A percentile compares a stretch with the other conserved stretches of the same genome.
Evolutionary conservation across 805 yeast genomes (phyloP).

Genomic region (Saccharomycopsis sp.): DNA sequence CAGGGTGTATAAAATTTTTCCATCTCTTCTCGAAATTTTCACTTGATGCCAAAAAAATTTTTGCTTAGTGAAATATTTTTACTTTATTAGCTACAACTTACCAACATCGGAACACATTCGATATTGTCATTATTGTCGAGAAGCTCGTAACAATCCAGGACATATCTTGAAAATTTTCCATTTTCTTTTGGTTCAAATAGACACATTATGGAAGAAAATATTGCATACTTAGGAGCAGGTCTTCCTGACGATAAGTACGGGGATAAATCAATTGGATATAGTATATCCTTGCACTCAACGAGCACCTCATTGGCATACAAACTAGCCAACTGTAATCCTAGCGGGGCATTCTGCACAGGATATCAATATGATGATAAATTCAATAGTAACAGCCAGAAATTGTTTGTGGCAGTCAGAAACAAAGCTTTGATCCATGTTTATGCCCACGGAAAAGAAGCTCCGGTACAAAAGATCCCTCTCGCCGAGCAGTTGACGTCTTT

Average conservation of each 20-base stretch:
- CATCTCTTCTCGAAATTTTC: neutral
- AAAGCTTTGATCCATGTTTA: conserved; percentile 75
- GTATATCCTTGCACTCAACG: conserved; percentile 38
- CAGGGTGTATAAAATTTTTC: neutral
- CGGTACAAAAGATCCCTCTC: conserved; percentile 73
- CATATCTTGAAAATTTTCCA: neutral
- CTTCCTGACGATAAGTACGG: conserved; percentile 39
- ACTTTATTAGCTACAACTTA: neutral
- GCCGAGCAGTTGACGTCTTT: conserved; percentile 72
- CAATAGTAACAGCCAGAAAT: conserved; percentile 45
- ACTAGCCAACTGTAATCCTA: conserved; percentile 39
- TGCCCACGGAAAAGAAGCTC: conserved; percentile 37
- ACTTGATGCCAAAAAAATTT: no score
- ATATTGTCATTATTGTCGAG: neutral
- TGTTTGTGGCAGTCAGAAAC: conserved; percentile 58
- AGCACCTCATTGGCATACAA: conserved; percentile 39
- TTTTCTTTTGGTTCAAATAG: neutral
- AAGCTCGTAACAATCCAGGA: neutral
- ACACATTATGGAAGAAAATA: conserved; percentile 42
- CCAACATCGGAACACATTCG: neutral
- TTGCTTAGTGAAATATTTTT: neutral
- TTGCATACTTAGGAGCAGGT: conserved; percentile 42
- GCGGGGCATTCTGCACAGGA: conserved; percentile 50
- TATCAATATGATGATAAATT: conserved; percentile 38
- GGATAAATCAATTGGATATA: conserved; percentile 36